These are phyloP conservation scores for Pythium phragmiticola DNA, from an alignment of 352 stramenopile genomes.

Conservation along the genomic window DNA sequence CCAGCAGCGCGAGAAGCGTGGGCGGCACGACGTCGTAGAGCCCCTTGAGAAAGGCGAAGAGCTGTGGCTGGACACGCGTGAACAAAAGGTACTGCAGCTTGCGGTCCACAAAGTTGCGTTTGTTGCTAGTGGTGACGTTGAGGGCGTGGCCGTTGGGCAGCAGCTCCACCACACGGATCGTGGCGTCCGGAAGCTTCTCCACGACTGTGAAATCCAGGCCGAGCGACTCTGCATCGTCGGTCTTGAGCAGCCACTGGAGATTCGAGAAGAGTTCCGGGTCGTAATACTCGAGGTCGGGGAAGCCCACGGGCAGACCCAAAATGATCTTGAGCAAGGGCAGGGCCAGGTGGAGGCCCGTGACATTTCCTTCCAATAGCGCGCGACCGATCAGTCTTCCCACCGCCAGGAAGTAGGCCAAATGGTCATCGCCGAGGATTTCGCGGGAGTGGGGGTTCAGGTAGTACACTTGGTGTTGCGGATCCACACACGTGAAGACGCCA, in stretches of 20 bases:
- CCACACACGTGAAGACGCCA: constrained; percentile 57
- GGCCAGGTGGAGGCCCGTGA: constrained; percentile 94
- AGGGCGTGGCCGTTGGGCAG: constrained; percentile 57
- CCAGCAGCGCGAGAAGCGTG: constrained; percentile 88
- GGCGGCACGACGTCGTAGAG: constrained; percentile 95
- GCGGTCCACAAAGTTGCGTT: constrained; percentile 91
- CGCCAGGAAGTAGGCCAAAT: constrained; percentile 67
- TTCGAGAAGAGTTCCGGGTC: constrained; percentile 59
- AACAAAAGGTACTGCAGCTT: constrained; percentile 94
- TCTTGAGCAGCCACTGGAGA: constrained; percentile 63
- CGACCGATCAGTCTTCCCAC: constrained; percentile 55
- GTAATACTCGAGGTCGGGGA: constrained; percentile 91
- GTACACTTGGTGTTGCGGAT: constrained; percentile 51
- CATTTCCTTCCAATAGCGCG: constrained; percentile 87
- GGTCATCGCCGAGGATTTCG: constrained; percentile 58
- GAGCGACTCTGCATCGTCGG: constrained; percentile 52
- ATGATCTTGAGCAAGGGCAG: constrained; percentile 97
- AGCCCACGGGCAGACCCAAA: constrained; percentile 91
- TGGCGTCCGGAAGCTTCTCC: constrained; percentile 29
- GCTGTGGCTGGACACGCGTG: constrained; percentile 87
- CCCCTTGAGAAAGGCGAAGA: constrained; percentile 91
- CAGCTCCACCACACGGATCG: constrained; percentile 42
- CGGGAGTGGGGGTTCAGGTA: constrained; percentile 67
- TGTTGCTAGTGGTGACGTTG: constrained; percentile 94
- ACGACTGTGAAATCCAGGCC: constrained; percentile 66